These are phyloP conservation scores for Gossypioides kirkii DNA, from an alignment of 345 rosid genomes.

Conservation along the genomic window DNA sequence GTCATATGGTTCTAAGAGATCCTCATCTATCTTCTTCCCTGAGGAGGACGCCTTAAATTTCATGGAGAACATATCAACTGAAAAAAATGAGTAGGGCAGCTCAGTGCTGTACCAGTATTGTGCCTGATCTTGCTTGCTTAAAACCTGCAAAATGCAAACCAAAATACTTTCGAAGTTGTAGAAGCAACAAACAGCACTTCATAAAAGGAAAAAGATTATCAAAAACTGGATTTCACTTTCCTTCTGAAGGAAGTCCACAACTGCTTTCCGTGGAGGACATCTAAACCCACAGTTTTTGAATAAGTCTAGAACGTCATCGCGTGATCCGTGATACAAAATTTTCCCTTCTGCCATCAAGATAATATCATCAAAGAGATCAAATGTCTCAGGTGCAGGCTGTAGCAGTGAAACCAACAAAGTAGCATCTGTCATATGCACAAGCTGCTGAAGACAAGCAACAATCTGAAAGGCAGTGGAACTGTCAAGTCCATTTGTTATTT, in stretches of 20 bases:
- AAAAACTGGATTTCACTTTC: slow-evolving; percentile 18
- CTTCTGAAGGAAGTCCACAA: slow-evolving; percentile 63
- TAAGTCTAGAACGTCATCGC: slow-evolving; percentile 28
- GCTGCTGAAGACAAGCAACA: slow-evolving; percentile 47
- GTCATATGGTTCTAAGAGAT: slow-evolving; percentile 35
- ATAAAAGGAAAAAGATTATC: not conserved
- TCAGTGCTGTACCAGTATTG: slow-evolving; percentile 43
- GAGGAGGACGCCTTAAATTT: slow-evolving; percentile 34
- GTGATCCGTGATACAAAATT: slow-evolving; percentile 60
- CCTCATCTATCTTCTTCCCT: slow-evolving; percentile 32
- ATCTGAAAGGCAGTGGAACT: slow-evolving; percentile 67
- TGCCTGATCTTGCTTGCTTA: slow-evolving; percentile 55
- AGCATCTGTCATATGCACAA: slow-evolving; percentile 49
- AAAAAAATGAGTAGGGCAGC: slow-evolving; percentile 30
- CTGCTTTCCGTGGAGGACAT: slow-evolving; percentile 61
- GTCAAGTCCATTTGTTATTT: slow-evolving; percentile 64
- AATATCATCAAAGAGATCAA: slow-evolving; percentile 59
- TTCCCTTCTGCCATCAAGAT: slow-evolving; percentile 59
- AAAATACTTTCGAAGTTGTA: not conserved
- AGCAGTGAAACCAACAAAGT: slow-evolving; percentile 58
- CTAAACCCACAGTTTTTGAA: slow-evolving; percentile 61
- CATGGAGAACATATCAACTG: slow-evolving; percentile 35
- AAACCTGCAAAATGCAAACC: slow-evolving; percentile 6
- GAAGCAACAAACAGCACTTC: not conserved
- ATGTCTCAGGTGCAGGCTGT: slow-evolving; percentile 65